Evolutionary conservation across 1,284 basidiomycete species (phyloP).

Genomic region (Cryptococcus hybrid): DNA sequence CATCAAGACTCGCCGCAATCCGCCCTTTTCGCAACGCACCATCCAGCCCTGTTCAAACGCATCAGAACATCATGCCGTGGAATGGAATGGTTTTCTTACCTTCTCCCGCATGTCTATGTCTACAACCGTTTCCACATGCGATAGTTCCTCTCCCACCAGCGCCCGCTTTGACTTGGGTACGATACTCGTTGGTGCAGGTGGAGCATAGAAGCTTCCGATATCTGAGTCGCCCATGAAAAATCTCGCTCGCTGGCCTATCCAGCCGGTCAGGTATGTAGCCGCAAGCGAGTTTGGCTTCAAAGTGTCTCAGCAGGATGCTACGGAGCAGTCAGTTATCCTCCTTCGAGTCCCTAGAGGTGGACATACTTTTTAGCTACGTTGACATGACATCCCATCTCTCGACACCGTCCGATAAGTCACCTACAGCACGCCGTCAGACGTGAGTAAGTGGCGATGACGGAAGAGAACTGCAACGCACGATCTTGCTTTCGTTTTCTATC

Average conservation of each 20-base stretch:
- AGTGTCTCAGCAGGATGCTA: conserved; percentile 27
- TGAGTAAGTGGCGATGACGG: too few relatives aligned
- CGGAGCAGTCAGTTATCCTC: background rate
- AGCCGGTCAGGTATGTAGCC: conserved; percentile 54
- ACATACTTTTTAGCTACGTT: conserved; percentile 43
- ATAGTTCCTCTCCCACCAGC: conserved; percentile 35
- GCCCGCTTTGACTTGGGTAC: conserved; percentile 56
- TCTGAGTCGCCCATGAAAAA: conserved; percentile 65
- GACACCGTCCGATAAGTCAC: conserved; percentile 40
- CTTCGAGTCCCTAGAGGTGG: background rate
- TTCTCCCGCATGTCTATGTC: conserved; percentile 72
- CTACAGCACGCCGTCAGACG: conserved; percentile 14
- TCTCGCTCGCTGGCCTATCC: conserved; percentile 86
- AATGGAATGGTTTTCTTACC: conserved; percentile 51
- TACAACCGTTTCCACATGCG: conserved; percentile 68
- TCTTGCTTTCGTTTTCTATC: conserved; percentile 30
- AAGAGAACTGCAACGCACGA: conserved; percentile 16
- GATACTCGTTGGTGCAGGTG: conserved; percentile 44
- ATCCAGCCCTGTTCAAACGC: conserved; percentile 68
- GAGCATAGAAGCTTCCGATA: conserved; percentile 91
- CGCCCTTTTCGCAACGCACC: conserved; percentile 86
- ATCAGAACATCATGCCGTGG: too few relatives aligned
- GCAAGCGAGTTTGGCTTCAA: conserved; percentile 17
- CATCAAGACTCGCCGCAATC: conserved; percentile 88
- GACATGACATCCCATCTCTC: conserved; percentile 39